These are phyloP conservation scores for Carex arenaria DNA, from an alignment of 202 grass and related monocot genomes.

Conservation along the genomic window DNA sequence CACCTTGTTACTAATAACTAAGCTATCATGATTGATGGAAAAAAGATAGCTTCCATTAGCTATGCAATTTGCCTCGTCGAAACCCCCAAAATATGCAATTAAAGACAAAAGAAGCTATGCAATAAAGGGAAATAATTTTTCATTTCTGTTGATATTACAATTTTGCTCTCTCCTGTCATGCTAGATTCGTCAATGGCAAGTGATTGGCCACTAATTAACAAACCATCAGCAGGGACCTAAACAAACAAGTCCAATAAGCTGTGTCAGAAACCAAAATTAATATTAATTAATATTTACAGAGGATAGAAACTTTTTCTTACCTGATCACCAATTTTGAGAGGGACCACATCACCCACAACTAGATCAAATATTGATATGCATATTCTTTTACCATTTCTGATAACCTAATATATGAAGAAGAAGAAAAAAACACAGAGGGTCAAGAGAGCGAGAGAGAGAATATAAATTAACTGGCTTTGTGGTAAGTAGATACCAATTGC, in stretches of 20 bases:
- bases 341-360: slow-evolving; percentile 84
- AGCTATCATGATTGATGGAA: slow-evolving; percentile 1
- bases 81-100: slow-evolving; percentile 7
- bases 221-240: slow-evolving; percentile 79
- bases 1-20: slow-evolving; percentile 13
- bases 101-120: neutral
- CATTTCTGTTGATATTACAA: slow-evolving; percentile 31
- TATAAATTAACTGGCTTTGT: neutral
- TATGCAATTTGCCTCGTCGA: neutral
- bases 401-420: slow-evolving; percentile 53
- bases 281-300: slow-evolving; percentile 19
- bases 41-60: slow-evolving; percentile 12
- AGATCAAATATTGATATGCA: slow-evolving; percentile 87
- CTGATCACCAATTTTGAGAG: slow-evolving; percentile 98
- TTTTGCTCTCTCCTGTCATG: slow-evolving; percentile 89
- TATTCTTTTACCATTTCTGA: slow-evolving; percentile 82
- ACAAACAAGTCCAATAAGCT: slow-evolving; percentile 12
- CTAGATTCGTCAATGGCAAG: slow-evolving; percentile 91
- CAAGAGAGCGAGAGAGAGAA: neutral
- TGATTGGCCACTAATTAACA: slow-evolving; percentile 67
- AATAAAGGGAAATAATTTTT: neutral
- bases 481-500: neutral
- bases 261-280: slow-evolving; percentile 20
- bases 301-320: slow-evolving; percentile 33
- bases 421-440: slow-evolving; percentile 2